Conservation (phyloP, 257 asterid genomes). For the Primulina eburnea region DNA sequence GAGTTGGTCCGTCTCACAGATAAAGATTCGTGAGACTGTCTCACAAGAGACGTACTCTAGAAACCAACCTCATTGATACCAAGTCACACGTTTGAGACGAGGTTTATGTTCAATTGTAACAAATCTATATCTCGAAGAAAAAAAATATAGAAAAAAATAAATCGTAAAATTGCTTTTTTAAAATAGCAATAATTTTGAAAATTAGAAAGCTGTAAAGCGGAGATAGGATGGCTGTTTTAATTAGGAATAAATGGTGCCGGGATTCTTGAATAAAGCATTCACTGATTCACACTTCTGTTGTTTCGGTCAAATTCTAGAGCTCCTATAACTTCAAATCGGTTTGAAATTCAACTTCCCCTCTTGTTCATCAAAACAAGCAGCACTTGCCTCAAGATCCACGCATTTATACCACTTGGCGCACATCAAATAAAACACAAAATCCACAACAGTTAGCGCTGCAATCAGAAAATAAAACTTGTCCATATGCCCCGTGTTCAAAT, state of each 20-base stretch:
- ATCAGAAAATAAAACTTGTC: conserved; percentile 63
- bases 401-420: conserved; percentile 62
- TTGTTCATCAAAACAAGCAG: neutral
- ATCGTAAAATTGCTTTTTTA: no score
- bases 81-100: no score
- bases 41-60: no score
- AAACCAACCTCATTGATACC: no score
- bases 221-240: neutral
- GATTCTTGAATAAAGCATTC: neutral
- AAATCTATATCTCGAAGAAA: no score
- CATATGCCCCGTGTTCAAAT: conserved; percentile 56
- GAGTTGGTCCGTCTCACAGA: no score
- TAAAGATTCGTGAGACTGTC: no score
- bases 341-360: neutral
- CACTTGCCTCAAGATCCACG: conserved; percentile 22
- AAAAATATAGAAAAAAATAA: no score
- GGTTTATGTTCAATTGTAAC: no score
- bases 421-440: conserved; percentile 41
- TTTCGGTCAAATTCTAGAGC: neutral
- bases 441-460: conserved; percentile 42
- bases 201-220: neutral
- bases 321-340: neutral
- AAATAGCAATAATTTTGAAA: neutral
- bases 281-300: neutral
- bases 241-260: neutral